A percentile compares a stretch with the other conserved stretches of the same genome.
Evolutionary conservation across 495 filamentous ascomycete species (phyloP).

Genomic region (Penicillium steckii): DNA sequence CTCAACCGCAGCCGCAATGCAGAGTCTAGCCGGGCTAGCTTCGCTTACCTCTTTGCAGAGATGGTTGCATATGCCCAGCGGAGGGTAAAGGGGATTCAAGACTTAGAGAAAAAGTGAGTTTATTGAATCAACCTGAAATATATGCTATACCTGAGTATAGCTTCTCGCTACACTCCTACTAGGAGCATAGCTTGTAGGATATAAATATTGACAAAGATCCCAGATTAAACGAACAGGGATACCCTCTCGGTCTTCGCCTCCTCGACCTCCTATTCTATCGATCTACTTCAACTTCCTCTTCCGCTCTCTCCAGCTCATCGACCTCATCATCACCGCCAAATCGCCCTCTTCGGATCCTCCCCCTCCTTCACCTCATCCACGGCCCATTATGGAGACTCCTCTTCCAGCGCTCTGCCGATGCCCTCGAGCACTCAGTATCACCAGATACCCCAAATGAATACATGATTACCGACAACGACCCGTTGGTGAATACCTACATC

Average conservation of each 20-base stretch:
- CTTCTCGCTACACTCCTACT: too few relatives aligned
- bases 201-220: not conserved
- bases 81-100: conserved; percentile 85
- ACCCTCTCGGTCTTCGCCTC: conserved; percentile 89
- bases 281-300: conserved; percentile 61
- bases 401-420: conserved; percentile 85
- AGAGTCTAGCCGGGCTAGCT: conserved; percentile 87
- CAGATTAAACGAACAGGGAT: conserved; percentile 91
- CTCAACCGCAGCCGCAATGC: conserved; percentile 82
- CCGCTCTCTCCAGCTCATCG: conserved; percentile 78
- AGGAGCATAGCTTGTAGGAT: too few relatives aligned
- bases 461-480: conserved; percentile 98
- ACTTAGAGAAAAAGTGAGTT: conserved; percentile 84
- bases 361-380: conserved; percentile 92
- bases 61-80: conserved; percentile 96
- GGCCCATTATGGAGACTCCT: conserved; percentile 88
- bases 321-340: conserved; percentile 62
- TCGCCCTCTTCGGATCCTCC: conserved; percentile 83
- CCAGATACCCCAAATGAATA: conserved; percentile 85
- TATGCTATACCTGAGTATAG: not conserved
- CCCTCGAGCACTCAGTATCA: conserved; percentile 83
- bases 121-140: not conserved
- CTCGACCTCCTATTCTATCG: conserved; percentile 89
- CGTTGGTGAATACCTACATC: conserved; percentile 89
- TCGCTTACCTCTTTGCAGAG: conserved; percentile 93